Conservation (phyloP, 768 basidiomycete species). For the Lactifluus volemus region DNA sequence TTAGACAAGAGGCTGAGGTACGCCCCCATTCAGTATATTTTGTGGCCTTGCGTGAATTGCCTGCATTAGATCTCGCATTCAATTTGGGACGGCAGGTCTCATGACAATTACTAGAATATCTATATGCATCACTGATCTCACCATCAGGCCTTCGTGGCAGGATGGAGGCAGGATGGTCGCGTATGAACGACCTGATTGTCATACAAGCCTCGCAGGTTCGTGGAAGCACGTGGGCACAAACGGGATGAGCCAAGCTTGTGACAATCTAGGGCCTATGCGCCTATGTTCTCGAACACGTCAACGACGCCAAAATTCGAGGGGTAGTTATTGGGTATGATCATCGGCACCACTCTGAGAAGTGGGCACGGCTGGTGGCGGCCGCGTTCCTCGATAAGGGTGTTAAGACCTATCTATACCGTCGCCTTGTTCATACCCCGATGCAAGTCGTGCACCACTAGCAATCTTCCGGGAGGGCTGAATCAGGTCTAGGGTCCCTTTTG, state of each 20-base stretch:
- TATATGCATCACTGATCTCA: background rate
- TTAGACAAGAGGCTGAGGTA: constrained; percentile 52
- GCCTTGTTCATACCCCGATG: constrained; percentile 77
- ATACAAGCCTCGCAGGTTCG: constrained; percentile 74
- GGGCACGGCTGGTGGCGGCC: constrained; percentile 67
- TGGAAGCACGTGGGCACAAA: background rate
- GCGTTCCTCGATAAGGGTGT: constrained; percentile 57
- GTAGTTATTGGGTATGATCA: constrained; percentile 86
- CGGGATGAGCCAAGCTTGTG: background rate
- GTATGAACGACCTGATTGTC: constrained; percentile 83
- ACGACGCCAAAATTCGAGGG: constrained; percentile 48
- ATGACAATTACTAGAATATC: background rate
- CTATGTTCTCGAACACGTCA: constrained; percentile 51
- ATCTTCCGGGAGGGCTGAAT: background rate
- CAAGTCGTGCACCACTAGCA: constrained; percentile 26
- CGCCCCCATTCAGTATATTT: background rate
- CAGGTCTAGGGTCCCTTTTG: constrained; percentile 66
- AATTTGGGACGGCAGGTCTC: constrained; percentile 82
- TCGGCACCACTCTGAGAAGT: constrained; percentile 66
- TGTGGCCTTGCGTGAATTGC: background rate
- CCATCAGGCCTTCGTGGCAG: constrained; percentile 57
- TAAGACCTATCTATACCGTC: constrained; percentile 60
- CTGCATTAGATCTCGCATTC: constrained; percentile 54
- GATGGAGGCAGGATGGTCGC: constrained; percentile 88
- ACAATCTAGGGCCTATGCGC: constrained; percentile 58